Base-by-base conservation (phyloP, 2,329 filamentous ascomycete species). In the Apiospora phragmitis region DNA sequence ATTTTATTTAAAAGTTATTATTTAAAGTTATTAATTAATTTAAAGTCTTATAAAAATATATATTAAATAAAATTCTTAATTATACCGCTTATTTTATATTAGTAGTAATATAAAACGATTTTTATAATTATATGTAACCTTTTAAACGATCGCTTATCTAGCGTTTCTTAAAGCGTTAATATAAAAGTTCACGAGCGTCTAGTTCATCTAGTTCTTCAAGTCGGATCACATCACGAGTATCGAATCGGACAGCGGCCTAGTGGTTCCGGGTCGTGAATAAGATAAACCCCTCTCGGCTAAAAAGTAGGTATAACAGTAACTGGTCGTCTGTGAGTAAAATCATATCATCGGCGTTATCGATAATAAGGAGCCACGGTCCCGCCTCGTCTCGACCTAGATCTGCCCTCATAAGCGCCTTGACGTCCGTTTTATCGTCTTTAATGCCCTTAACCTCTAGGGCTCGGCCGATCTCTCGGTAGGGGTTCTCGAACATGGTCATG, bases 391-490 rank as follows among this genome's bases (percentile, higher is more conserved):
- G n/a, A 49, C n/a, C 9, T 3, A 49, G n/a, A 49, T n/a, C 45
- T n/a, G 21, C n/a, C 45, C 26, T n/a, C 4, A 81, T 80, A 26
- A 83, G 59, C 32, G 32, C 38, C 29, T 65, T 65, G 5, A 65
- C 29, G 59, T 65, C 59, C 21, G 32, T 32, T 65, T 41, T 65
- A n/a, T 65, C 32, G 3, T 65, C 32, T 35, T 32, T 18, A 9
- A 65, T 38, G 14, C 59, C 16, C 5, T 65, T 35, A 6, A 65
- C 59, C 14, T 41, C 32, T 6, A 65, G 32, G n/a, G 59, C 59
- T 65, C 6, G 32, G 59, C 29, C 59, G 38, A 65, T 65, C 29
- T 65, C 24, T 9, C 38, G 38, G 38, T 41, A 41, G 8, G 38
- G 8, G 38, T 41, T 41, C 38, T 41, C 38, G 38, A 24, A 41